Evolutionary conservation across 306 rosid species (phyloP).

Genomic region (Sindora glabra): DNA sequence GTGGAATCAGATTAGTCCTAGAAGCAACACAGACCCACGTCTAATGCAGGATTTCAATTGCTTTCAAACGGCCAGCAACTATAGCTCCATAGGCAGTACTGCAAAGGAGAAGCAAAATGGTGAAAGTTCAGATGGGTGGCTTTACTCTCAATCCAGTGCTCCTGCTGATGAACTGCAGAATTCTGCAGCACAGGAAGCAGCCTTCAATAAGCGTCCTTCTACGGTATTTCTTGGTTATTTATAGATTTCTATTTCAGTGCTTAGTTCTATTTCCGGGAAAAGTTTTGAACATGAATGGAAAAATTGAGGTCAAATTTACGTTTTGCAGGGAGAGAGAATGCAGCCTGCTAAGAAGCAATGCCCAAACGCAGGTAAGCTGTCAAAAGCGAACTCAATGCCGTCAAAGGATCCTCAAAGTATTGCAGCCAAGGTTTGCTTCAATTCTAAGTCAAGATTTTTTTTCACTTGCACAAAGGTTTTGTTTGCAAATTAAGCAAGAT

Average conservation of each 20-base stretch:
- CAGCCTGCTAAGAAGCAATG: conserved; percentile 53
- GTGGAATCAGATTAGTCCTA: conserved; percentile 34
- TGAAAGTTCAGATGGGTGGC: conserved; percentile 47
- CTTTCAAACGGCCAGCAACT: conserved; percentile 42
- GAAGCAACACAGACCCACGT: conserved; percentile 10
- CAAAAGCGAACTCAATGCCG: conserved; percentile 44
- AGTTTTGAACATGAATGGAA: not conserved
- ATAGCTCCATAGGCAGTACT: conserved; percentile 20
- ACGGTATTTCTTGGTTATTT: conserved; percentile 26
- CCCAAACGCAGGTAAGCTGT: conserved; percentile 32
- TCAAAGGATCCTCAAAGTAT: conserved; percentile 83
- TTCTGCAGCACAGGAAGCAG: conserved; percentile 21
- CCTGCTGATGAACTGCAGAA: conserved; percentile 33
- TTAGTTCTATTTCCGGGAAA: not conserved
- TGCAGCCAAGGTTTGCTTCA: conserved; percentile 81
- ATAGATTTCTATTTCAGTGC: not conserved
- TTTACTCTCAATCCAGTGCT: conserved; percentile 37
- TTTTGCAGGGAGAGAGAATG: conserved; percentile 41
- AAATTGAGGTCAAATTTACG: not conserved
- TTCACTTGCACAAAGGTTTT: conserved; percentile 1
- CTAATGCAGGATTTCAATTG: conserved; percentile 31
- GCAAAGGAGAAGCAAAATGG: conserved; percentile 29
- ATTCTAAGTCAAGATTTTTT: conserved; percentile 15
- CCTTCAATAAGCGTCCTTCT: conserved; percentile 41
- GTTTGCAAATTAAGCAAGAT: conserved; percentile 21